Evolutionary conservation across 257 asterid species (phyloP), one percentile per base, ranked within the genome.

Genomic region (Solanum chilense): DNA sequence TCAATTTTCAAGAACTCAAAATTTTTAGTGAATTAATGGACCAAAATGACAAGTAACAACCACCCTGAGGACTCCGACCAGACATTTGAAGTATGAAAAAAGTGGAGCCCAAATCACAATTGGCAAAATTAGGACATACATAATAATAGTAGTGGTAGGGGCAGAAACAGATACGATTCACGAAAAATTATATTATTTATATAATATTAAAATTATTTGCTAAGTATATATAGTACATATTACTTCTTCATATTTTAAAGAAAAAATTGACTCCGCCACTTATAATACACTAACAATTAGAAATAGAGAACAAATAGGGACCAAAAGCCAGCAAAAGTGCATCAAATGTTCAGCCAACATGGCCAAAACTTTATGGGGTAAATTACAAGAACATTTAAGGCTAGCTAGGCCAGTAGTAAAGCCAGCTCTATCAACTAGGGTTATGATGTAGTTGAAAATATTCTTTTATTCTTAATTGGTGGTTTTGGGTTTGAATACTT

Each of bases 401-500:
- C 68, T 62, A 80, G n/a, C 2, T 62, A 80, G 11, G 5, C 44
- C 68, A 5, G 29, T 29, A 29, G 85, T 25, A 45, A 16, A 45
- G 84, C 66, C 84, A 78, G 1, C 66, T 78, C 42, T 27, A 56
- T 20, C 25, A 3, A 7, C 64, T 0, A 52, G 62, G 25, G 12
- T 56, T 56, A 0, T 56, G 1, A 5, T 56, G 1, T 18, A 20
- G 5, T 20, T 12, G 0, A 18, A 56, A 56, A 0, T 56, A 56
- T 11, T 7, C n/a, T 0, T 18, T 20, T 20, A 56, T 56, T 1
- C 1, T 56, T 56, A 56, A 56, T 0, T n/a, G 3, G n/a, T 18
- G 2, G 0, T 5, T 0, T 47, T 3, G 18, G 0, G 0, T 56
- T 56, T 4, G 0, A 56, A 18, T 56, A 1, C 5, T 0, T 18